Evolutionary conservation across 768 basidiomycete species (phyloP), one percentile per base, ranked within the genome.

Genomic region (Kwoniella dejecticola): DNA sequence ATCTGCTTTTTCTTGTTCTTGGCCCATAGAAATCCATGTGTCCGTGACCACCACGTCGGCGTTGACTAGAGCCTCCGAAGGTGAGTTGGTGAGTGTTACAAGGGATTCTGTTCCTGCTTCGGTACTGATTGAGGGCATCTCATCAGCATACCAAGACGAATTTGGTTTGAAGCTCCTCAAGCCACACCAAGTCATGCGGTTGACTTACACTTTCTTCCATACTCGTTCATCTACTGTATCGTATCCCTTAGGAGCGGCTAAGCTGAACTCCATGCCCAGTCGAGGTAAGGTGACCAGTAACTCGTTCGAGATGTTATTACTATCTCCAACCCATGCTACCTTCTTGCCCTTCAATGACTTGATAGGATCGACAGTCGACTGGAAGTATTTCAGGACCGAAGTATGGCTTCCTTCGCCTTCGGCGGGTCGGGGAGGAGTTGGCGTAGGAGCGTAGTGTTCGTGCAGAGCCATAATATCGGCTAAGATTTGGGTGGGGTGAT

Each of bases 1-100:
- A 68, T 91, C 86, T 30, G 82, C 89, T 66, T 93, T 91, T 79
- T 98, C 93, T 1, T 87, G 89, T 79, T 98, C 96, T 79, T 96
- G 92, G 17, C 96, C 96, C 96, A 99, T 98, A 1, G 95, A 97
- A 66, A 98, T 92, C 93, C 95, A 99, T 3, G 96, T 99, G 78
- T 99, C 96, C 1, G 96, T 99, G 11, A 96, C 85, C 47, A 97
- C 89, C n/a, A 97, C 86, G 72, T 97, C 91, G 6, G 96, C 96
- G 44, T 86, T 88, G 3, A 87, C 78, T 6, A 97, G 89, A 0
- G 96, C 96, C 75, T 93, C 90, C 52, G 83, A 83, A 1, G 95
- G 94, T 68, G 71, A 74, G 56, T 74, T 77, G 49, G 79, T 80
- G 26, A 80, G 57, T 46, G 63, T 70, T 47, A 80, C 70, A 11